These are phyloP conservation scores for Phialophora expanda DNA, from an alignment of 2,329 filamentous ascomycete genomes.

Conservation along the genomic window DNA sequence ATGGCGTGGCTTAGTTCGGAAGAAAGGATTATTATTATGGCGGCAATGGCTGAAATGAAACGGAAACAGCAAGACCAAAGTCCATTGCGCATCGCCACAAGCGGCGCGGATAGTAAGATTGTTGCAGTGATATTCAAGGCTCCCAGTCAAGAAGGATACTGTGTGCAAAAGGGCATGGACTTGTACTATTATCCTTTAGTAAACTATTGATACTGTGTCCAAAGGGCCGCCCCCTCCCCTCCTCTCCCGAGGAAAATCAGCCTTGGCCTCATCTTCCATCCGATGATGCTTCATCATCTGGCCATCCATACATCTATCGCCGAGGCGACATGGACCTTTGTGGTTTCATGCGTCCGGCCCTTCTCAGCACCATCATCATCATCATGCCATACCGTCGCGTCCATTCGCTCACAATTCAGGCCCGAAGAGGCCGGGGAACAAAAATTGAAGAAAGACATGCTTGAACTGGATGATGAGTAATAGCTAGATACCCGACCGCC, in stretches of 20 bases:
- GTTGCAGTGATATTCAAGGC: no score
- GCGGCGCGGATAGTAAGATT: no score
- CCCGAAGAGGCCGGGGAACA: background rate
- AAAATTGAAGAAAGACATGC: background rate
- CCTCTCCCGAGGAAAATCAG: no score
- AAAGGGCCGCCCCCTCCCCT: background rate
- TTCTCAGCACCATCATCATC: no score
- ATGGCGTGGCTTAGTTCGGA: no score
- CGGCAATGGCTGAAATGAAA: no score
- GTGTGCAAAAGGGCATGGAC: background rate
- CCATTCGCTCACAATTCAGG: background rate
- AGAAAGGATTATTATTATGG: no score
- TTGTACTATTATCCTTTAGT: background rate
- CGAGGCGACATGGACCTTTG: background rate
- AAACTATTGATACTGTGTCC: background rate
- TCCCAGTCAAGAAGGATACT: background rate
- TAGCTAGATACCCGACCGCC: no score
- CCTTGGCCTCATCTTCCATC: background rate
- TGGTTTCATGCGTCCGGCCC: background rate
- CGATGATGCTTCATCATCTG: background rate
- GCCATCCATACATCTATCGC: no score
- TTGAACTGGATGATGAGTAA: background rate
- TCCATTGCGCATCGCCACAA: no score
- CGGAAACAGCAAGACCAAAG: no score
- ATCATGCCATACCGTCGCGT: background rate